These are phyloP conservation scores for Arbutus unedo DNA, from an alignment of 148 eudicot genomes.

Conservation along the genomic window DNA sequence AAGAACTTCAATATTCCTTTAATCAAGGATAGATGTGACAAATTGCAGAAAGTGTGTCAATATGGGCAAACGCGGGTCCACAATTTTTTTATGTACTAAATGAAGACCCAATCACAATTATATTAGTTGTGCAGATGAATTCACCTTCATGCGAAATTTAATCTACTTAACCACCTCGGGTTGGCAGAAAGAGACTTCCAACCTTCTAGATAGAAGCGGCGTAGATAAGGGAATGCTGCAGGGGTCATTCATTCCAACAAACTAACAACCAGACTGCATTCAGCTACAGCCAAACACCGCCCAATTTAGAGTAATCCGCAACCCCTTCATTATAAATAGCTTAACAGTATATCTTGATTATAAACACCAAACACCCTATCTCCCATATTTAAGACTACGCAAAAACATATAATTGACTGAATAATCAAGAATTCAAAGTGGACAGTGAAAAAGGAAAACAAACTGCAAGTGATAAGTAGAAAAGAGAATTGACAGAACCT, in stretches of 20 bases:
- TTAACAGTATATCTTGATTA: not conserved
- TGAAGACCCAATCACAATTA: not conserved
- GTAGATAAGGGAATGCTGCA: too few relatives aligned
- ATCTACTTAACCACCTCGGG: too few relatives aligned
- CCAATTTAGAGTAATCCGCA: not conserved
- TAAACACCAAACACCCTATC: not conserved
- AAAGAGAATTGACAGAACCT: slow-evolving; percentile 35
- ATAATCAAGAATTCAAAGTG: not conserved
- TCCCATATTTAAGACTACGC: not conserved
- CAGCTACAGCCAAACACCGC: not conserved
- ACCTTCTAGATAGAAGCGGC: too few relatives aligned
- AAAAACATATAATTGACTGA: not conserved
- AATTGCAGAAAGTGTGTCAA: not conserved
- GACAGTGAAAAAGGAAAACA: not conserved
- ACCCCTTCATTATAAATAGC: slow-evolving; percentile 10
- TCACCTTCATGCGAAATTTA: too few relatives aligned
- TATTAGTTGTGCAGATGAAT: not conserved
- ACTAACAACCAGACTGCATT: not conserved
- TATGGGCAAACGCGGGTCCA: not conserved
- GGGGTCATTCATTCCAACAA: not conserved
- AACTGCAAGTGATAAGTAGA: not conserved
- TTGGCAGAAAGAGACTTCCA: too few relatives aligned
- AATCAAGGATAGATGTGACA: not conserved
- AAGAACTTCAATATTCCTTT: not conserved
- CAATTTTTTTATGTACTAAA: not conserved